A percentile compares a stretch with the other conserved stretches of the same genome.
phyloP scores from a whole-genome alignment of 83 land plant species.

The Isoetes engelmannii region DNA sequence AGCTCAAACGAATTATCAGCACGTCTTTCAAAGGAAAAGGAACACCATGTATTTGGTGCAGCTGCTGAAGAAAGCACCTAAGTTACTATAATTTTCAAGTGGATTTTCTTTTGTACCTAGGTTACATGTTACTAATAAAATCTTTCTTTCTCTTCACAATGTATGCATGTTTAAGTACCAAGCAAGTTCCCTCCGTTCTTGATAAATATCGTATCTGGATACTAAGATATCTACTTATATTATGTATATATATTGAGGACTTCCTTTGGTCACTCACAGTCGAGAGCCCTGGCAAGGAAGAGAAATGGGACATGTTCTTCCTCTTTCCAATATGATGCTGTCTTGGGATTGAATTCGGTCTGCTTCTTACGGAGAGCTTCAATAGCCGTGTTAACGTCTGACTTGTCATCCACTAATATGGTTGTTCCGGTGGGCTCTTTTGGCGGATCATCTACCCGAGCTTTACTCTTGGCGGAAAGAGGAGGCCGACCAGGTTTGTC shows the following conservation, averaged over 20 bases:
- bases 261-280: conserved; percentile 24
- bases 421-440: neutral
- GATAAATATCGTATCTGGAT: too few relatives aligned
- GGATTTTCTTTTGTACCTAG: too few relatives aligned
- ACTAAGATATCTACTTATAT: neutral
- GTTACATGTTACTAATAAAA: neutral
- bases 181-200: too few relatives aligned
- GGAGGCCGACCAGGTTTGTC: conserved; percentile 11
- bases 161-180: too few relatives aligned
- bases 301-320: conserved; percentile 79
- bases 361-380: conserved; percentile 36
- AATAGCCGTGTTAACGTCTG: neutral
- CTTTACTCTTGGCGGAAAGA: neutral
- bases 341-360: conserved; percentile 51
- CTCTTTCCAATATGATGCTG: conserved; percentile 69
- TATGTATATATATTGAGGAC: neutral
- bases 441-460: neutral
- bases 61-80: too few relatives aligned
- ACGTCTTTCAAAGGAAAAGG: too few relatives aligned
- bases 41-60: too few relatives aligned
- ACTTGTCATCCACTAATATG: neutral
- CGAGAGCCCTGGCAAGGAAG: conserved; percentile 69
- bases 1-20: too few relatives aligned
- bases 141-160: neutral
- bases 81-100: too few relatives aligned